Evolutionary conservation across 2,329 filamentous ascomycete species (phyloP), one percentile per base, ranked within the genome.

Genomic region (Harringtonia lauricola): DNA sequence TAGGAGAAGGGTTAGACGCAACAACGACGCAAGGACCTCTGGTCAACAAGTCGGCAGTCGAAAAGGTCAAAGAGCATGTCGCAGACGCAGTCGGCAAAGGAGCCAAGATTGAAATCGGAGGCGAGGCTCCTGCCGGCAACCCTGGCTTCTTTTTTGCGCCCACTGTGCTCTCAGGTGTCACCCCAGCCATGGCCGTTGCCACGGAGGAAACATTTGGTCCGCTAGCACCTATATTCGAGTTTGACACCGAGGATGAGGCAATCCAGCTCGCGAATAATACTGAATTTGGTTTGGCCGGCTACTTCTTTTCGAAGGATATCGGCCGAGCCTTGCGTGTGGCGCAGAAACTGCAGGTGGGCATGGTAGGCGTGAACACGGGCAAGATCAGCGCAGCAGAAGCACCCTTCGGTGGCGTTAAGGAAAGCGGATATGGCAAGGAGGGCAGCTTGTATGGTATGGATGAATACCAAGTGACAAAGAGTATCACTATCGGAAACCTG

Each of bases 81-180:
- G 21, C 43, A 1, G 53, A 54, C 19, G 52, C 52, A 3, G 26
- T 46, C 3, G 19, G 37, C 19, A 49, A 52, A 34, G 53, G 53
- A n/a, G 53, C 52, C 15, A 41, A 43, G 26, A 33, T 56, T 8
- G 38, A 45, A 30, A 19, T 47, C 4, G 53, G 53, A 35, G 82
- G 82, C 8, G 67, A 80, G 56, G n/a, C n/a, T n/a, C n/a, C 71
- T 67, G 56, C 34, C 43, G 15, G 34, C 22, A 33, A 26, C 0
- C 81, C 81, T 4, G 58, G 66, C 9, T 83, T 83, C 59, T 87
- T 84, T 65, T 85, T 76, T 62, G 69, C 81, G 47, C 79, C 79
- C 1, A 86, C 83, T 0, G 76, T 86, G 18, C 71, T 87, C 44
- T 72, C 76, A n/a, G 77, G 76, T 14, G 44, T 53, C 7, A 50